Conservation (phyloP, 73 alveolate species). For the Durusdinium trenchii region DNA sequence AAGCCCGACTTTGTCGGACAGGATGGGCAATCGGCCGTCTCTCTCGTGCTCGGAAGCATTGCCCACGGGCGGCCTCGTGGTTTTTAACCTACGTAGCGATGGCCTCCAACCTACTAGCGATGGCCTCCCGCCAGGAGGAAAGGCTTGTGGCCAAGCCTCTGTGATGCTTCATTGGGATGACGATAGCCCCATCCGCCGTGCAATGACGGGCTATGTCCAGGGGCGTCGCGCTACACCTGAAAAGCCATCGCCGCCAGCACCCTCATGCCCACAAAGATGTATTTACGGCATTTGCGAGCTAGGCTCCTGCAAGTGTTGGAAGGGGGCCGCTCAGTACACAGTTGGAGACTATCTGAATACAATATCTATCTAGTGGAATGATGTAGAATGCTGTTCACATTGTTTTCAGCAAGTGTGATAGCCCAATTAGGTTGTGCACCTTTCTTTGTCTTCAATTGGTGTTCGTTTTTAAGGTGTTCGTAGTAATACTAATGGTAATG, state of each 20-base stretch:
- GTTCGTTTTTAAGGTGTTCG: background rate
- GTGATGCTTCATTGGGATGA: constrained; percentile 95
- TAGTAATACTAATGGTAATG: background rate
- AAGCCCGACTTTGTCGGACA: constrained; percentile 55
- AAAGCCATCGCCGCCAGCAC: background rate
- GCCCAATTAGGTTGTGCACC: too few species aligned
- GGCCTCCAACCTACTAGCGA: too few species aligned
- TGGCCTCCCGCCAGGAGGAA: too few species aligned
- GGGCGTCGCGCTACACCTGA: background rate
- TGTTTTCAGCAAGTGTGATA: background rate
- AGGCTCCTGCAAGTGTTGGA: constrained; percentile 94
- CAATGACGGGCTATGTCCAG: constrained; percentile 70
- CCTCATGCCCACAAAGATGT: constrained; percentile 51
- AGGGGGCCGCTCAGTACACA: constrained; percentile 51
- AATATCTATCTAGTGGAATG: background rate
- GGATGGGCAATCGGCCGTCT: background rate
- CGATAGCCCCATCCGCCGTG: constrained; percentile 79
- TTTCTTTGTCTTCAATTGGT: too few species aligned
- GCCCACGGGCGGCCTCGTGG: too few species aligned
- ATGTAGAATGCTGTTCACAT: background rate
- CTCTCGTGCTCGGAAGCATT: background rate
- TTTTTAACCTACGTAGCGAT: too few species aligned
- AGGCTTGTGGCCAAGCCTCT: constrained; percentile 93
- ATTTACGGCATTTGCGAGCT: constrained; percentile 75
- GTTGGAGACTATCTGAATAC: too few species aligned